Percentiles rank a stretch among this genome's conserved stretches.
These are phyloP conservation scores for Globisporangium polare DNA, from an alignment of 352 stramenopile species.

Conservation along the genomic window DNA sequence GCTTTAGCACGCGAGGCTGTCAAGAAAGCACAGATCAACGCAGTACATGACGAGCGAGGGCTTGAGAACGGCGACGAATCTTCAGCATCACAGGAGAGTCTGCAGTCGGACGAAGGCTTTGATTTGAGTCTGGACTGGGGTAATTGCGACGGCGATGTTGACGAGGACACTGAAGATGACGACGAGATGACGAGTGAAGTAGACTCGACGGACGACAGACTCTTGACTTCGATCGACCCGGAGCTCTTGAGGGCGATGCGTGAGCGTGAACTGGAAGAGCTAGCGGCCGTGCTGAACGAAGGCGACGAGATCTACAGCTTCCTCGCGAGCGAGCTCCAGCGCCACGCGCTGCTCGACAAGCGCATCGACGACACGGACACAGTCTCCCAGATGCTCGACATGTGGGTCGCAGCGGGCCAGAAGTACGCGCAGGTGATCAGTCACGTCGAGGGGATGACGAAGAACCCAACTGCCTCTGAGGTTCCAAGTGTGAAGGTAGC, in stretches of 20 bases:
- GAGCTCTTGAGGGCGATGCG: slow-evolving; percentile 9
- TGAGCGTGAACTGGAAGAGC: slow-evolving; percentile 18
- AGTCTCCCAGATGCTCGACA: slow-evolving; percentile 59
- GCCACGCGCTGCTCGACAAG: slow-evolving; percentile 22
- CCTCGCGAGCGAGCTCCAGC: slow-evolving; percentile 40
- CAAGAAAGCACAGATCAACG: background rate
- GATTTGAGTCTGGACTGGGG: slow-evolving; percentile 23
- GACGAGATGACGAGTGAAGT: background rate
- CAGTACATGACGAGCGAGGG: background rate
- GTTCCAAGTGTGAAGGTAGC: slow-evolving; percentile 15
- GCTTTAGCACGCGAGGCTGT: background rate
- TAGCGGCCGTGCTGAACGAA: slow-evolving; percentile 34
- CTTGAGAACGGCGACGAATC: background rate
- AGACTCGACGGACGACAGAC: background rate
- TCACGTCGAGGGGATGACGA: slow-evolving; percentile 24
- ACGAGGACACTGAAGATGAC: background rate
- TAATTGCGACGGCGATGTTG: slow-evolving; percentile 1
- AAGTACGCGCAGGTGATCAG: slow-evolving; percentile 62
- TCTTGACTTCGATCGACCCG: slow-evolving; percentile 11
- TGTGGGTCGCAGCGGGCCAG: slow-evolving; percentile 59
- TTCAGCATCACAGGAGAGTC: background rate
- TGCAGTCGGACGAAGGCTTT: background rate
- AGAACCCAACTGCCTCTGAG: background rate
- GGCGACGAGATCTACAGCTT: slow-evolving; percentile 66
- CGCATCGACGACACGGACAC: slow-evolving; percentile 27